Conservation (phyloP, 768 basidiomycete species). For the Suillus fuscotomentosus region DNA sequence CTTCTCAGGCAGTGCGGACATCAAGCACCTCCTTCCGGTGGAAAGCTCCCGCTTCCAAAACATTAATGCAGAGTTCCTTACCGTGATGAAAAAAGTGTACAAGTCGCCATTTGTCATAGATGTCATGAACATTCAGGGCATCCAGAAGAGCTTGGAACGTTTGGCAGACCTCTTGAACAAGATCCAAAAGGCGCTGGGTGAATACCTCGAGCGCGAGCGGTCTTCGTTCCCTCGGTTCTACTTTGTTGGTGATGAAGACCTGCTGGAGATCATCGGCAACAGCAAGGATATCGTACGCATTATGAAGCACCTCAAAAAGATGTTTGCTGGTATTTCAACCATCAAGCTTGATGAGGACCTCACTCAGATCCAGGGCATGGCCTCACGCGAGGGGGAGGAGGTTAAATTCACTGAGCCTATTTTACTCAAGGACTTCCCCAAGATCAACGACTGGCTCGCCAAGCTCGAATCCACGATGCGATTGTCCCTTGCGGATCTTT, state of each 20-base stretch:
- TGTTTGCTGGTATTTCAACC: slow-evolving; percentile 98
- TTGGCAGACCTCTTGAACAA: slow-evolving; percentile 94
- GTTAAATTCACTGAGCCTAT: slow-evolving; percentile 83
- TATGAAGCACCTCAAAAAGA: slow-evolving; percentile 99
- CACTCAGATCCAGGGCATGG: slow-evolving; percentile 89
- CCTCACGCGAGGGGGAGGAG: slow-evolving; percentile 94
- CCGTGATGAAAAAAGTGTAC: slow-evolving; percentile 99
- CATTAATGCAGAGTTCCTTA: slow-evolving; percentile 97
- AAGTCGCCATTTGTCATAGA: slow-evolving; percentile 98
- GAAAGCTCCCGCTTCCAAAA: slow-evolving; percentile 98
- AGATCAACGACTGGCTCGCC: slow-evolving; percentile 98
- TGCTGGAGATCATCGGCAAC: slow-evolving; percentile 98
- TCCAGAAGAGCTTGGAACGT: slow-evolving; percentile 97
- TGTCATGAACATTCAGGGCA: slow-evolving; percentile 92
- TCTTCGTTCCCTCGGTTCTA: slow-evolving; percentile 99
- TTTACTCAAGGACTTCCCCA: slow-evolving; percentile 87
- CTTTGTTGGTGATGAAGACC: slow-evolving; percentile 98
- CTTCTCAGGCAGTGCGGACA: slow-evolving; percentile 99
- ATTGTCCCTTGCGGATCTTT: slow-evolving; percentile 77
- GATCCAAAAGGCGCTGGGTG: slow-evolving; percentile 98
- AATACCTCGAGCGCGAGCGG: slow-evolving; percentile 96
- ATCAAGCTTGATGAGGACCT: slow-evolving; percentile 84
- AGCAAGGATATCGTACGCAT: slow-evolving; percentile 97
- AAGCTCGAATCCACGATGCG: slow-evolving; percentile 93
- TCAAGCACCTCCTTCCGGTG: slow-evolving; percentile 97